These are phyloP conservation scores for Leccinum uliginosum DNA, from an alignment of 768 basidiomycete genomes.

Conservation along the genomic window DNA sequence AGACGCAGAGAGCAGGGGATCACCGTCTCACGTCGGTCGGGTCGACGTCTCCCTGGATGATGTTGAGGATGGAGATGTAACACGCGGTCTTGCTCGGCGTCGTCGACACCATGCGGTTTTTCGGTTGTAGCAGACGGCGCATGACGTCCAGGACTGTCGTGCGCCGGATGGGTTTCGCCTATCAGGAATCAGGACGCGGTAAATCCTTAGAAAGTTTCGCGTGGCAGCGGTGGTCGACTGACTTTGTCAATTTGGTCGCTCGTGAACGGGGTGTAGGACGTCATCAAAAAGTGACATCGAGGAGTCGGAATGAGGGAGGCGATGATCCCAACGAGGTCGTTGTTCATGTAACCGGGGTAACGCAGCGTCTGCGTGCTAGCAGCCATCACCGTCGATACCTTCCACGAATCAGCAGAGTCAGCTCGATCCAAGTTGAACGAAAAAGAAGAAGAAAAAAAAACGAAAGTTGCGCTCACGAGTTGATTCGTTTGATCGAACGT, in stretches of 20 bases:
- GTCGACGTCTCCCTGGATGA: slow-evolving; percentile 98
- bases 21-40: slow-evolving; percentile 74
- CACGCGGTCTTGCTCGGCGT: slow-evolving; percentile 88
- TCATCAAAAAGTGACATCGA: slow-evolving; percentile 97
- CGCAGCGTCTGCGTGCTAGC: slow-evolving; percentile 95
- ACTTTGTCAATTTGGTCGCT: slow-evolving; percentile 97
- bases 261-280: slow-evolving; percentile 97
- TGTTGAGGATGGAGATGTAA: slow-evolving; percentile 96
- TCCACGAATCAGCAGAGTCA: slow-evolving; percentile 1
- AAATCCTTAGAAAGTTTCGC: not conserved
- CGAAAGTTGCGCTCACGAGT: slow-evolving; percentile 45
- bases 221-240: slow-evolving; percentile 10
- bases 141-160: slow-evolving; percentile 98
- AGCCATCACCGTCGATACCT: slow-evolving; percentile 98
- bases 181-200: slow-evolving; percentile 24
- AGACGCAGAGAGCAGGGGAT: not conserved
- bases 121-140: slow-evolving; percentile 94
- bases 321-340: slow-evolving; percentile 95
- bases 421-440: not conserved
- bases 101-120: slow-evolving; percentile 97
- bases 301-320: slow-evolving; percentile 97
- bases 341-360: slow-evolving; percentile 99
- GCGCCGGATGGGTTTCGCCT: slow-evolving; percentile 94
- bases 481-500: slow-evolving; percentile 93
- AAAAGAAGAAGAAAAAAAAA: too few species aligned